These are phyloP conservation scores for Daldinia eschscholtzii DNA, from an alignment of 2,329 filamentous ascomycete species.

Conservation along the genomic window DNA sequence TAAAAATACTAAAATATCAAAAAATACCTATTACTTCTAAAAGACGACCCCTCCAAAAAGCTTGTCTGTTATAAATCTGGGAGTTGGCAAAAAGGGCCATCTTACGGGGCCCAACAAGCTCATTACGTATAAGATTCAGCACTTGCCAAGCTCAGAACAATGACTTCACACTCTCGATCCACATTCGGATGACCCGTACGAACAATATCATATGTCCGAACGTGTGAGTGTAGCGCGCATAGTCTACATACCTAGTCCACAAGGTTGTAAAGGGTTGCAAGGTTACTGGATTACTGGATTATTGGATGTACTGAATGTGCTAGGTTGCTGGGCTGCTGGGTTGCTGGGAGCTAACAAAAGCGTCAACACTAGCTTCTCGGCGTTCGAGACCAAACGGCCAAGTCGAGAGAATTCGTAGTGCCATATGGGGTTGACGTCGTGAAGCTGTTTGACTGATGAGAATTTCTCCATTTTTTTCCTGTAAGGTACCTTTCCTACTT, in stretches of 20 bases:
- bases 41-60: slow-evolving; percentile 25
- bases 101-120: slow-evolving; percentile 19
- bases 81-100: slow-evolving; percentile 16
- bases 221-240: not conserved
- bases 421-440: slow-evolving; percentile 30
- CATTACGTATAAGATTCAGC: slow-evolving; percentile 37
- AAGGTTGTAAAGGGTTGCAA: not conserved
- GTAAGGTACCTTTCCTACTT: slow-evolving; percentile 36
- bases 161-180: slow-evolving; percentile 23
- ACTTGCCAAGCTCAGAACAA: slow-evolving; percentile 10
- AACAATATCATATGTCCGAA: slow-evolving; percentile 15
- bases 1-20: slow-evolving; percentile 5
- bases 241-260: not conserved
- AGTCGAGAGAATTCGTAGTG: slow-evolving; percentile 22
- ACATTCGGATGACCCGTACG: slow-evolving; percentile 20
- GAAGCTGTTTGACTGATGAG: slow-evolving; percentile 28
- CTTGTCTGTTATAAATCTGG: slow-evolving; percentile 31
- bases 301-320: not conserved
- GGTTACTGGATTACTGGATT: too few species aligned
- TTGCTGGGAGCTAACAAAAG: slow-evolving; percentile 32
- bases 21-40: slow-evolving; percentile 14
- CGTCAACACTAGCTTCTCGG: slow-evolving; percentile 35
- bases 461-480: slow-evolving; percentile 40
- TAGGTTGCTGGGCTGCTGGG: slow-evolving; percentile 4
- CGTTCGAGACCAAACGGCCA: slow-evolving; percentile 23